Conservation (phyloP, 1,284 basidiomycete genomes). For the Ustilago lituana region DNA sequence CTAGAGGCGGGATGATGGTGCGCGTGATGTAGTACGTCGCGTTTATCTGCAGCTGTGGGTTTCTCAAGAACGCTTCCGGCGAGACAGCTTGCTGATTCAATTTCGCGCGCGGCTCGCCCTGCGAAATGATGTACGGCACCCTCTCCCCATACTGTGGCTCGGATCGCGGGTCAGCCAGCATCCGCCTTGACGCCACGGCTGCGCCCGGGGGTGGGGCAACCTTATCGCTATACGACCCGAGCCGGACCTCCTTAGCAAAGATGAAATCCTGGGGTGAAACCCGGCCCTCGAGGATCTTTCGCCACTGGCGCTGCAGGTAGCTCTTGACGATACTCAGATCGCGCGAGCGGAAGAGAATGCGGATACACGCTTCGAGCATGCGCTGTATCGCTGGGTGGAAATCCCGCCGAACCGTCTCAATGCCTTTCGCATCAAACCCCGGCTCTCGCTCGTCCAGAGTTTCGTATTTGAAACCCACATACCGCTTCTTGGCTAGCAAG, state of each 20-base stretch:
- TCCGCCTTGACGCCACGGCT: conserved; percentile 80
- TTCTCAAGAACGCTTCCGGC: conserved; percentile 80
- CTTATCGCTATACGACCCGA: conserved; percentile 79
- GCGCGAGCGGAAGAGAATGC: conserved; percentile 82
- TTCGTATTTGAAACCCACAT: conserved; percentile 96
- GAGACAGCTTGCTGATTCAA: conserved; percentile 84
- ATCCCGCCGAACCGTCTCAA: conserved; percentile 93
- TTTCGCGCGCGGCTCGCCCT: conserved; percentile 75
- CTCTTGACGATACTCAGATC: conserved; percentile 88
- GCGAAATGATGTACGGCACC: conserved; percentile 87
- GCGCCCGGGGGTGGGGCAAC: conserved; percentile 88
- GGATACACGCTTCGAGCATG: conserved; percentile 63
- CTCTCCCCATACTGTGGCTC: conserved; percentile 93
- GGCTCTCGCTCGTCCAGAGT: conserved; percentile 80
- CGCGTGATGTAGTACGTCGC: conserved; percentile 88
- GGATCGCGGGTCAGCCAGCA: conserved; percentile 79
- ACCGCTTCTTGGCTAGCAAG: conserved; percentile 93
- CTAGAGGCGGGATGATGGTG: conserved; percentile 87
- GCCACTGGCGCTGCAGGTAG: conserved; percentile 87
- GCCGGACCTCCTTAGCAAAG: conserved; percentile 89
- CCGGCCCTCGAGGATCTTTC: conserved; percentile 81
- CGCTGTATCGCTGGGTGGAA: conserved; percentile 63
- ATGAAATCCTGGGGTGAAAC: conserved; percentile 89
- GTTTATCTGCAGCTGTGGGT: conserved; percentile 79
- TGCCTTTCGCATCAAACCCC: conserved; percentile 93